These are phyloP conservation scores for Aspergillus niger DNA, from an alignment of 2,329 filamentous ascomycete species.

Conservation along the genomic window DNA sequence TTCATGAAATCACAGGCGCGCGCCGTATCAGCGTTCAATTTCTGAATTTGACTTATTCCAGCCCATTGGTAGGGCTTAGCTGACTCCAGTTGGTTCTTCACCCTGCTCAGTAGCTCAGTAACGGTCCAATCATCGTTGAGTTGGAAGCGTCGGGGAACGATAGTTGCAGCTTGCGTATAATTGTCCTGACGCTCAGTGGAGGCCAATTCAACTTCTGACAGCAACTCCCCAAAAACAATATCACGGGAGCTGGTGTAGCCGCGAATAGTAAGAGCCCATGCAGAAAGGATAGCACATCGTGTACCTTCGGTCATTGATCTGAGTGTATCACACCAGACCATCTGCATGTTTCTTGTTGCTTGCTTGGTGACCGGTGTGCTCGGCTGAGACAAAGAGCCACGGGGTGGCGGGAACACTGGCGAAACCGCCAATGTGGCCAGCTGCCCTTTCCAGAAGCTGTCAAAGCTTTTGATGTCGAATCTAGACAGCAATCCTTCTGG, in stretches of 20 bases:
- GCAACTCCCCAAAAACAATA: constrained; percentile 46
- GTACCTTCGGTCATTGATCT: not conserved
- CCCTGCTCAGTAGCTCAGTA: constrained; percentile 52
- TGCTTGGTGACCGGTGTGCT: constrained; percentile 12
- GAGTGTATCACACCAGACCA: constrained; percentile 20
- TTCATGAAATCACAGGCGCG: constrained; percentile 46
- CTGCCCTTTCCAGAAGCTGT: constrained; percentile 23
- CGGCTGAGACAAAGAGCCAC: constrained; percentile 11
- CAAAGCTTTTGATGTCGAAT: constrained; percentile 25
- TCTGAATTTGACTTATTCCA: constrained; percentile 52
- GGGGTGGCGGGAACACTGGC: constrained; percentile 11
- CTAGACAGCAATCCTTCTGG: constrained; percentile 11
- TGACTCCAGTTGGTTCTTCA: constrained; percentile 57
- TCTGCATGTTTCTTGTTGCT: constrained; percentile 6
- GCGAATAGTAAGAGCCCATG: constrained; percentile 44
- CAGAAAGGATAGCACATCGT: constrained; percentile 40
- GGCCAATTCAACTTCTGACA: constrained; percentile 43
- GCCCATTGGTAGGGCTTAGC: constrained; percentile 62
- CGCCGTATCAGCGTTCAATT: constrained; percentile 49
- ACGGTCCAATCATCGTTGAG: constrained; percentile 36
- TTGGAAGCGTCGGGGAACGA: constrained; percentile 43
- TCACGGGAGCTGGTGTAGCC: constrained; percentile 43
- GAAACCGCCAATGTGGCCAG: constrained; percentile 12
- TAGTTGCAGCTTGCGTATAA: constrained; percentile 41
- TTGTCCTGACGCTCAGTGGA: constrained; percentile 34